Base-by-base conservation (phyloP, 176 grass and related monocot genomes). In the Aegilops bicornis region DNA sequence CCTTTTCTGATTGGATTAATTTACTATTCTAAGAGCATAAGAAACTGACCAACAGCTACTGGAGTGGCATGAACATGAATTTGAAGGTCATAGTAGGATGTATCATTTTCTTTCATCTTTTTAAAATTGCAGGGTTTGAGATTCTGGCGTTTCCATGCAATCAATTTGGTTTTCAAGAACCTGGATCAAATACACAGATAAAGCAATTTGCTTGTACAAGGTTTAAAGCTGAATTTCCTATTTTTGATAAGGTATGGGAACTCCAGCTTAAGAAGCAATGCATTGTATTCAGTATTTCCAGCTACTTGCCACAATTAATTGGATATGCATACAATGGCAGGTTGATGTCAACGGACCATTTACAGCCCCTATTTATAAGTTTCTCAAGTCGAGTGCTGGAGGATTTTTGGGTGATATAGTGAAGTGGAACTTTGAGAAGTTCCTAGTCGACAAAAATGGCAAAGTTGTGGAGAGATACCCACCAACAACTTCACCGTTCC, bases 391-490 rank as follows among this genome's bases (percentile, higher is more conserved):
- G 6, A 96, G 86, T 91, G 97, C 94, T 81, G 97, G 97, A 83
- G 97, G 97, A 79, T 96, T 99, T 93, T 82, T 99, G 83, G 94
- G 94, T 64, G 97, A 96, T 90, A 56, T 99, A 64, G 84, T 99
- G 60, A 99, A 99, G 80, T 99, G 97, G 97, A 99, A 96, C 85
- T 99, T 96, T 85, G 97, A 96, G 76, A 99, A 99, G 86, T 99
- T 99, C 58, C 86, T 99, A 88, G 84, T 97, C 52, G 92, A 96
- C 56, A 99, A 99, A 87, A 99, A 90, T 52, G 97, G 94, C 16
- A 99, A 96, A 92, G 92, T 96, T 40, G 48, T 94, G 62, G 97
- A 99, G 80, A 94, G 97, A 91, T 96, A 99, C 72, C 92, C 97
- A 70, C 97, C 94, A 35, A 99, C 94, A 84, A 96, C 97, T 89